Evolutionary conservation across 1,139 yeast species (phyloP).

Genomic region (Yamadazyma triangularis): DNA sequence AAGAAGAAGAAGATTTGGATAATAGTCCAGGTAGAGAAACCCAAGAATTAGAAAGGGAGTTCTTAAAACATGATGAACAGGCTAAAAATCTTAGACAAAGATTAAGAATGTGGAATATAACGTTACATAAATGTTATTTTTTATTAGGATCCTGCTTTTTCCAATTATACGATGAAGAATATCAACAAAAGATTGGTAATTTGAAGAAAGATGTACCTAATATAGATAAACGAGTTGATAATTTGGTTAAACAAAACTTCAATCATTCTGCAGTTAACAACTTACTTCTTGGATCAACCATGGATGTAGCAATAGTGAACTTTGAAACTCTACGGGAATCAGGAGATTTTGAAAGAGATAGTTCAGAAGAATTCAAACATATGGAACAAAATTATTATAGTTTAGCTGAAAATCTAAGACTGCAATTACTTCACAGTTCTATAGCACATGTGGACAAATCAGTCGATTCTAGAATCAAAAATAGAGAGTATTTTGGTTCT

Average conservation of each 20-base stretch:
- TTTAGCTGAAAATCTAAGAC: slow-evolving; percentile 60
- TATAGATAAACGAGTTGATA: slow-evolving; percentile 1
- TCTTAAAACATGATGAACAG: slow-evolving; percentile 20
- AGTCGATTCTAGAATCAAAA: slow-evolving; percentile 20
- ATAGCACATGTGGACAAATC: slow-evolving; percentile 28
- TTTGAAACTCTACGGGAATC: neutral
- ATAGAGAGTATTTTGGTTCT: slow-evolving; percentile 18
- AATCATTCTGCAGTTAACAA: neutral
- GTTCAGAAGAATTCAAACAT: slow-evolving; percentile 6
- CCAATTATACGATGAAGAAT: slow-evolving; percentile 51
- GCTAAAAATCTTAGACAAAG: slow-evolving; percentile 21
- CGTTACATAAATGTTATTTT: slow-evolving; percentile 72
- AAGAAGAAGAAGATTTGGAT: slow-evolving; percentile 18
- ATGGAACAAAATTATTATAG: slow-evolving; percentile 45
- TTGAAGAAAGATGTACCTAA: neutral
- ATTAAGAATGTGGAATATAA: slow-evolving; percentile 51
- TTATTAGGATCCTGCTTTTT: slow-evolving; percentile 79
- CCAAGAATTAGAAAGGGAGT: slow-evolving; percentile 14
- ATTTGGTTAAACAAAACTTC: neutral
- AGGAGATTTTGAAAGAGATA: slow-evolving; percentile 1
- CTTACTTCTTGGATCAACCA: neutral
- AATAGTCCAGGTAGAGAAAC: slow-evolving; percentile 9
- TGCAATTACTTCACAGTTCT: slow-evolving; percentile 46
- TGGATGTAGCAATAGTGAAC: neutral
- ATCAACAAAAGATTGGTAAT: slow-evolving; percentile 18